A percentile compares a stretch with the other conserved stretches of the same genome.
These are phyloP conservation scores for Botryotinia calthae DNA, from an alignment of 2,329 filamentous ascomycete genomes.

Conservation along the genomic window DNA sequence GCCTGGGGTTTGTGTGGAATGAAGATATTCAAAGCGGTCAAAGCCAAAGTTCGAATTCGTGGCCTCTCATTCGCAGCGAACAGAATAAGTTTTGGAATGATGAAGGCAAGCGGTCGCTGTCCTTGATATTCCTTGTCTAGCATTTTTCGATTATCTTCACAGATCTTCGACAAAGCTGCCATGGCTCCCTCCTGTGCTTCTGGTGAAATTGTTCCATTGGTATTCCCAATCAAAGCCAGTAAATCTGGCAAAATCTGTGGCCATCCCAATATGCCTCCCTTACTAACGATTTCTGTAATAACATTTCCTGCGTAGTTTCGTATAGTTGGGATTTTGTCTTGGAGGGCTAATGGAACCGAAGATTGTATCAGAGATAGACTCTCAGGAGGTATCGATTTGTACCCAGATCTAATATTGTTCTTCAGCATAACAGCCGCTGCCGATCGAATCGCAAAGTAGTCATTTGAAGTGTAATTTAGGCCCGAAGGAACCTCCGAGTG, in stretches of 20 bases:
- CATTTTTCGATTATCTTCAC: conserved; percentile 88
- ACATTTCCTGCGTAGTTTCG: conserved; percentile 89
- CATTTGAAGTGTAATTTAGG: conserved; percentile 55
- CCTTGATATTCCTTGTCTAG: conserved; percentile 86
- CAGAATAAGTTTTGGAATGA: conserved; percentile 86
- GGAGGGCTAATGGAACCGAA: conserved; percentile 72
- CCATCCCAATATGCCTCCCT: conserved; percentile 85
- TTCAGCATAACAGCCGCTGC: conserved; percentile 94
- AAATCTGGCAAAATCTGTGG: conserved; percentile 85
- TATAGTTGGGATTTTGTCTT: conserved; percentile 79
- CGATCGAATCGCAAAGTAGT: conserved; percentile 76
- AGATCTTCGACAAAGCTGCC: conserved; percentile 90
- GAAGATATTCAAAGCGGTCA: conserved; percentile 89
- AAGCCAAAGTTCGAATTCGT: conserved; percentile 75
- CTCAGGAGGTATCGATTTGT: conserved; percentile 70
- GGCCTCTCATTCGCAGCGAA: conserved; percentile 75
- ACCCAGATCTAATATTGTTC: conserved; percentile 78
- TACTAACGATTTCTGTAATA: conserved; percentile 84
- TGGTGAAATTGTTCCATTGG: conserved; percentile 61
- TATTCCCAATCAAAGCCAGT: conserved; percentile 72
- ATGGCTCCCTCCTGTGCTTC: conserved; percentile 90
- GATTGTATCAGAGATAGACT: conserved; percentile 77
- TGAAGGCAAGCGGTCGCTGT: conserved; percentile 79
- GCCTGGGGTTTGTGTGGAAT: conserved; percentile 80
- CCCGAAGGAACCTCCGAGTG: conserved; percentile 61